phyloP scores from a whole-genome alignment of 805 yeast species.

The Metschnikowia cerradonensis region DNA sequence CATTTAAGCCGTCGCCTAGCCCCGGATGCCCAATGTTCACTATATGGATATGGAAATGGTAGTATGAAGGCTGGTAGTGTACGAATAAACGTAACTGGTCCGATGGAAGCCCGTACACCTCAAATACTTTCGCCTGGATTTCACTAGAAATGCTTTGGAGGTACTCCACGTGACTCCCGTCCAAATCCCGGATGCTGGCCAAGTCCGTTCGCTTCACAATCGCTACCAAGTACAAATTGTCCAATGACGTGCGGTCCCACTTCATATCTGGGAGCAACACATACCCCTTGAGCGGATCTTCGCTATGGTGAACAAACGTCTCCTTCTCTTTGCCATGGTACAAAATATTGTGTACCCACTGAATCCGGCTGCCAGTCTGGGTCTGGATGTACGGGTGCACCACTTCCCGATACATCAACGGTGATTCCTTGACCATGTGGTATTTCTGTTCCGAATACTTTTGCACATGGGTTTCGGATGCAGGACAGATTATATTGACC shows the following conservation, averaged over 20 bases:
- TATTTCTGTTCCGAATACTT: conserved; percentile 63
- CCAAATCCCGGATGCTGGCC: conserved; percentile 72
- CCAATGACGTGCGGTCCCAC: conserved; percentile 79
- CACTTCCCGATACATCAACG: conserved; percentile 56
- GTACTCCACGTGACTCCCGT: conserved; percentile 52
- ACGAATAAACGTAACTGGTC: conserved; percentile 73
- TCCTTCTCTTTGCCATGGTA: conserved; percentile 82
- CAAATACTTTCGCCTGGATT: conserved; percentile 43
- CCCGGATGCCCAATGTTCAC: conserved; percentile 72
- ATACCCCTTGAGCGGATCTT: conserved; percentile 54
- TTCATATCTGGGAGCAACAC: conserved; percentile 91
- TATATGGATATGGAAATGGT: conserved; percentile 91
- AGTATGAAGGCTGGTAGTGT: conserved; percentile 95
- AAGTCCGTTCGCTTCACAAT: conserved; percentile 69
- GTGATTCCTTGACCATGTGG: conserved; percentile 75
- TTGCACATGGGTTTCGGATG: conserved; percentile 76
- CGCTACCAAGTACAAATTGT: conserved; percentile 70
- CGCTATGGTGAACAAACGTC: conserved; percentile 64
- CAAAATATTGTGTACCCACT: conserved; percentile 88
- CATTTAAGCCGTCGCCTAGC: conserved; percentile 59
- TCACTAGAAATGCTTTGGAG: conserved; percentile 44
- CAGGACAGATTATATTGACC: conserved; percentile 79
- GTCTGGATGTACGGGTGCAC: conserved; percentile 75
- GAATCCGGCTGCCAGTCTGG: conserved; percentile 71
- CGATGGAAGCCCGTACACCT: conserved; percentile 36